A percentile compares a stretch with the other conserved stretches of the same genome.
phyloP scores from a whole-genome alignment of 1,284 basidiomycete genomes.

The Athelia sp. region DNA sequence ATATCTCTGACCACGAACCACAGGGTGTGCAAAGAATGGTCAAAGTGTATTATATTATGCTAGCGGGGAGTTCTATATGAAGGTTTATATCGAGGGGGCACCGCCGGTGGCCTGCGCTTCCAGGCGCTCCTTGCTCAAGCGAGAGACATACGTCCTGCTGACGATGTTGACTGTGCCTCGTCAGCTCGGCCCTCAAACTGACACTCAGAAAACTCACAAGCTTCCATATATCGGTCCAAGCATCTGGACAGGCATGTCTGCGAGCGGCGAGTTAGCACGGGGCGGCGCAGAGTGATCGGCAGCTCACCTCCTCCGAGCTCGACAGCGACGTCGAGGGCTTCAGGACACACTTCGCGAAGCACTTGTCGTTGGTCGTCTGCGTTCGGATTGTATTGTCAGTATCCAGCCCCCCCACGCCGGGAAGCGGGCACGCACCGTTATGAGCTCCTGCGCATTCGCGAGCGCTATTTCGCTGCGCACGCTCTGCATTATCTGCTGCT shows the following conservation, averaged over 20 bases:
- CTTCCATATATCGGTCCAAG: conserved; percentile 79
- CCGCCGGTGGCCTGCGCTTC: background rate
- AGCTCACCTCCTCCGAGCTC: conserved; percentile 63
- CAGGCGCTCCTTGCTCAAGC: conserved; percentile 30
- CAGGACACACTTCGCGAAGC: conserved; percentile 73
- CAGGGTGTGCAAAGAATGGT: too few species aligned
- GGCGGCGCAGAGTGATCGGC: conserved; percentile 1
- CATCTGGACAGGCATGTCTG: conserved; percentile 74
- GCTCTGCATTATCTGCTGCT: conserved; percentile 67
- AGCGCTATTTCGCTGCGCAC: conserved; percentile 70
- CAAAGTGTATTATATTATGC: too few species aligned
- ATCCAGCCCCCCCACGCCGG: too few species aligned
- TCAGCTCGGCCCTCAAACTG: background rate
- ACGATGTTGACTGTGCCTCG: conserved; percentile 64
- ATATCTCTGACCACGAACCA: too few species aligned
- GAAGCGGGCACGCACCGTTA: conserved; percentile 59
- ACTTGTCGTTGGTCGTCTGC: conserved; percentile 77
- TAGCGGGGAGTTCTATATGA: too few species aligned
- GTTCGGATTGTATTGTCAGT: too few species aligned
- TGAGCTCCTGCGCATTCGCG: conserved; percentile 76
- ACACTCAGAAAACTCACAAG: conserved; percentile 53
- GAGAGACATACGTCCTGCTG: conserved; percentile 58
- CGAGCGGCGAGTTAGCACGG: background rate
- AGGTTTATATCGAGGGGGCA: too few species aligned
- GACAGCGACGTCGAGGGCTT: conserved; percentile 71